Conservation (phyloP, 768 basidiomycete species). For the Gloeophyllum trabeum region DNA sequence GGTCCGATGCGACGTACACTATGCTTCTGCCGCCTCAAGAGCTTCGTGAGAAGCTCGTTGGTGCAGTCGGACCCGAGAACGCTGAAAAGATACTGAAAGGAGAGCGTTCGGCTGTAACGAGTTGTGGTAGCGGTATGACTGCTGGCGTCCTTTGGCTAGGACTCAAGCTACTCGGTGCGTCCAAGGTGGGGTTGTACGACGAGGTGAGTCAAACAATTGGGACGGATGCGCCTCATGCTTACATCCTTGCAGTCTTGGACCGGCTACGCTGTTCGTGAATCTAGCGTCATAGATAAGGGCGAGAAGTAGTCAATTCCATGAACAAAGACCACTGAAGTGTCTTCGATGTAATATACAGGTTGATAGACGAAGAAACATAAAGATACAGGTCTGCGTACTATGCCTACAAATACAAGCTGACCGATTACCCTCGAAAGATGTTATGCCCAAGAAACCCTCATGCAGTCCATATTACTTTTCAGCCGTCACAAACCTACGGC, state of each 20-base stretch:
- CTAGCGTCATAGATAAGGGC: conserved; percentile 60
- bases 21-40: conserved; percentile 47
- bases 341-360: too few species aligned
- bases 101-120: conserved; percentile 51
- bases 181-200: conserved; percentile 73
- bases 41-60: conserved; percentile 46
- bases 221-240: too few species aligned
- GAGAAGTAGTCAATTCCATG: conserved; percentile 6
- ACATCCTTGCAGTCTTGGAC: conserved; percentile 71
- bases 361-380: too few species aligned
- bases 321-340: too few species aligned
- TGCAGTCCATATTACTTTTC: background rate
- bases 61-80: conserved; percentile 49
- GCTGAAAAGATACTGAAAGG: conserved; percentile 50
- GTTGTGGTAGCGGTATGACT: conserved; percentile 98
- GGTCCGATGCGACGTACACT: conserved; percentile 37
- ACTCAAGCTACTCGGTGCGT: conserved; percentile 57
- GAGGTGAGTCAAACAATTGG: too few species aligned
- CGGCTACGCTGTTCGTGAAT: conserved; percentile 72
- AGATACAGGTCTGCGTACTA: too few species aligned
- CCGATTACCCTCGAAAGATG: background rate
- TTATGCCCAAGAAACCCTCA: background rate
- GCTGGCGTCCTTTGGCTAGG: conserved; percentile 91
- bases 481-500: too few species aligned
- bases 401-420: background rate